These are phyloP conservation scores for Cordyceps tenuipes DNA, from an alignment of 2,329 filamentous ascomycete genomes.

Conservation along the genomic window DNA sequence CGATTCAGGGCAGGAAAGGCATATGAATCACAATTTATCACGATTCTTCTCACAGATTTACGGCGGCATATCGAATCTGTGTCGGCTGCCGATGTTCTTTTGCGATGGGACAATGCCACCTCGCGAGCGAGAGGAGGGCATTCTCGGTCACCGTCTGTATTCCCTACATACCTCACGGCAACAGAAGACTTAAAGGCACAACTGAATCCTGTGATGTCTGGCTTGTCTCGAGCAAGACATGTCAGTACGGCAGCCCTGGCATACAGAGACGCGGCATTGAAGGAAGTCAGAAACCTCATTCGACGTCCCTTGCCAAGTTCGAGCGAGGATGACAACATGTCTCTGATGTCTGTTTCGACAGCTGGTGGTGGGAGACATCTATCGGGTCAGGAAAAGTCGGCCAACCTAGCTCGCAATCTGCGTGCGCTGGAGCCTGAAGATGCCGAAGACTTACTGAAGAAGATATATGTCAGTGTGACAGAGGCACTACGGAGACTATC, in stretches of 20 bases:
- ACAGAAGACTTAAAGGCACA: slow-evolving; percentile 62
- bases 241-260: slow-evolving; percentile 72
- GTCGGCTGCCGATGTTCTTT: slow-evolving; percentile 63
- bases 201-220: slow-evolving; percentile 62
- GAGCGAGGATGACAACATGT: slow-evolving; percentile 87
- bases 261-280: slow-evolving; percentile 75
- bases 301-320: slow-evolving; percentile 81
- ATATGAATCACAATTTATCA: slow-evolving; percentile 74
- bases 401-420: slow-evolving; percentile 78
- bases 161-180: slow-evolving; percentile 71
- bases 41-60: slow-evolving; percentile 69
- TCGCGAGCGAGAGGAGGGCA: slow-evolving; percentile 66
- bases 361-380: slow-evolving; percentile 57
- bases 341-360: slow-evolving; percentile 78
- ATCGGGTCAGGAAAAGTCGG: slow-evolving; percentile 81
- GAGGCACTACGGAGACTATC: slow-evolving; percentile 79
- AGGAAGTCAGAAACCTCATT: slow-evolving; percentile 81
- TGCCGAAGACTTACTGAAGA: slow-evolving; percentile 72
- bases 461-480: slow-evolving; percentile 78
- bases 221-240: slow-evolving; percentile 73
- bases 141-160: slow-evolving; percentile 55
- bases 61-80: slow-evolving; percentile 71
- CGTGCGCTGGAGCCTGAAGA: slow-evolving; percentile 75
- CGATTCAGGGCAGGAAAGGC: slow-evolving; percentile 76
- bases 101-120: slow-evolving; percentile 75